Base-by-base conservation (phyloP, 2,329 filamentous ascomycete species). In the Colletotrichum sp. region DNA sequence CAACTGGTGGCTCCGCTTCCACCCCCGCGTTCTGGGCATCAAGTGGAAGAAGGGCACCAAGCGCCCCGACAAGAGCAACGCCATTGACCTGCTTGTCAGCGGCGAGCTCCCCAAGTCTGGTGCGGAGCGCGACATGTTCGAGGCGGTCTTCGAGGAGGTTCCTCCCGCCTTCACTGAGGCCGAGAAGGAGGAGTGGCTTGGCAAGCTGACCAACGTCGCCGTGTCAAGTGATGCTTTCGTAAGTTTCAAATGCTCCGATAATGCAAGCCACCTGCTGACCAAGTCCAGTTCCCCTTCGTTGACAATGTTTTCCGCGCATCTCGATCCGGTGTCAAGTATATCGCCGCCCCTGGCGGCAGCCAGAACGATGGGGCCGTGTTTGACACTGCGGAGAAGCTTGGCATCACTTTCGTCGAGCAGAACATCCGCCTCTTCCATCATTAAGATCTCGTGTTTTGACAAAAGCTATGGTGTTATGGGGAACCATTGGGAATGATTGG, bases 1-100 rank as follows among this genome's bases (percentile, higher is more conserved):
- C 87, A 98, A 98, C 90, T 99, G 96, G 96, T 99, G 96, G 97
- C 94, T 99, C 90, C 95, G 97, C 82, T 99, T 99, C 92, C 95
- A 98, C 89, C 94, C 95, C 80, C 94, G 95, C 69, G 95, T 97
- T 15, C 90, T 99, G 66, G 90, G 89, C 83, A 94, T 99, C 85
- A 95, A 96, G 89, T 99, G 96, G 95, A 98, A 98, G 91, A 96
- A 97, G 89, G 96, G 97, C 81, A 95, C 95, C 83, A 99, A 99
- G 93, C 93, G 97, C 74, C 92, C 97, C 63, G 96, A 98, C 86
- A 99, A 99, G 92, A 98, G 95, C 89, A 99, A 99, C 85, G 96
- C 96, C 79, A 98, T 99, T 82, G 97, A 99, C 84, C 90, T 99
- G 83, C 92, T 99, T 79, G 97, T 97, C 85, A 97, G 95, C 77